Evolutionary conservation across 2,329 filamentous ascomycete genomes (phyloP), one percentile per base, ranked within the genome.

Genomic region (Aspergillus intermedius): DNA sequence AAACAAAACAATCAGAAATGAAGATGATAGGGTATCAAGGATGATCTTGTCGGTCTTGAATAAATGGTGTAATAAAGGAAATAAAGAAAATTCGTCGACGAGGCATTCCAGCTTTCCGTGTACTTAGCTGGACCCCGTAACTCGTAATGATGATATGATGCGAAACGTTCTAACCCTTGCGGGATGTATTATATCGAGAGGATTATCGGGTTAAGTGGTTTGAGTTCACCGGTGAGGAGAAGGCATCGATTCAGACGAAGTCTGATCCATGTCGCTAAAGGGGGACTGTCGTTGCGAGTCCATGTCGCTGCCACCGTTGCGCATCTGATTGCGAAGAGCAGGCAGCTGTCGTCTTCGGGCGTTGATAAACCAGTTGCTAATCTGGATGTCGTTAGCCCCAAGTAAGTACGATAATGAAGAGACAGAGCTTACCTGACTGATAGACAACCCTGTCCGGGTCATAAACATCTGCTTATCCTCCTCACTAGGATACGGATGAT

Each of bases 401-500:
- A 19, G 17, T 19, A 19, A 19, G 2, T 19, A 19, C 17, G 17
- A 22, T 22, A 22, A 21, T 47, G 17, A 32, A 23, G 19, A 13
- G 3, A 6, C 34, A 22, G 37, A 8, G 8, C 66, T 55, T 61
- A 75, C 73, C 68, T 76, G 73, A 49, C 86, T 91, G 73, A 94
- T 84, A 47, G 87, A 85, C 23, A 95, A 74, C 1, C 83, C 83
- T 1, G 89, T 95, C 61, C 82, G 76, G 42, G 79, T 78, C 77
- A 90, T 88, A 43, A 95, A 76, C 50, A 87, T 81, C 62, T 91
- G 82, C 69, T 95, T 94, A 71, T 94, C 86, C 54, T 94, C 88
- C 66, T 94, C 88, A 4, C 83, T 90, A 1, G 89, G 89, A 64
- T 95, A 95, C 0, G 89, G 88, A 61, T 93, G 88, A 51, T 83